Percentiles rank a stretch among this genome's conserved stretches.
Evolutionary conservation across 495 filamentous ascomycete species (phyloP).

Genomic region (Podospora australis): DNA sequence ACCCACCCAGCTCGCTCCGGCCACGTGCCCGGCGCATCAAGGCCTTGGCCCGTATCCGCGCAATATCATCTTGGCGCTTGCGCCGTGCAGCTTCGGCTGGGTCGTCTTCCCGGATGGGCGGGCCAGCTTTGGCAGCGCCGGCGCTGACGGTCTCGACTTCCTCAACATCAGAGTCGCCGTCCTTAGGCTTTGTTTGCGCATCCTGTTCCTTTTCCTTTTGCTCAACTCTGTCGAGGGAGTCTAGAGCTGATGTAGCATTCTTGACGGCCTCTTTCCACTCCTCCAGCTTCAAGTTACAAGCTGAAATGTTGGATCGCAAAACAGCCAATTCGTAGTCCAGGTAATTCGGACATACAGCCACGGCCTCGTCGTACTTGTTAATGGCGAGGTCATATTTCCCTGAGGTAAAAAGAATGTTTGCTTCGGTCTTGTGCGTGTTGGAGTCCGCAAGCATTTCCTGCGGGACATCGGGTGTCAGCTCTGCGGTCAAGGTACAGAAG

Average conservation of each 20-base stretch:
- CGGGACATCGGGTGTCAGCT: slow-evolving; percentile 8
- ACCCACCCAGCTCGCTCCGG: slow-evolving; percentile 61
- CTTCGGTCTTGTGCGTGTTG: slow-evolving; percentile 65
- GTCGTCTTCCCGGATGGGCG: slow-evolving; percentile 36
- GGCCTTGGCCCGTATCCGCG: slow-evolving; percentile 76
- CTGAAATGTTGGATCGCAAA: slow-evolving; percentile 78
- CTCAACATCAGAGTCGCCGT: slow-evolving; percentile 51
- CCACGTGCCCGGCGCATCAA: slow-evolving; percentile 80
- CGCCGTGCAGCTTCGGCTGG: slow-evolving; percentile 18
- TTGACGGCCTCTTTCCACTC: slow-evolving; percentile 82
- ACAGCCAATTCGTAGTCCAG: slow-evolving; percentile 87
- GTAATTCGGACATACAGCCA: slow-evolving; percentile 76
- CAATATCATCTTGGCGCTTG: slow-evolving; percentile 53
- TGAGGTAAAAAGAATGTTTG: slow-evolving; percentile 69
- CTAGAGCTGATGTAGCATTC: slow-evolving; percentile 64
- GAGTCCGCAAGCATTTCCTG: slow-evolving; percentile 67
- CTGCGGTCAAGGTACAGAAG: neutral
- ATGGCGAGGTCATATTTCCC: slow-evolving; percentile 78
- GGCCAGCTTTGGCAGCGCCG: slow-evolving; percentile 42
- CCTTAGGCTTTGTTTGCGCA: slow-evolving; percentile 25
- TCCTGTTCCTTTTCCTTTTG: slow-evolving; percentile 19
- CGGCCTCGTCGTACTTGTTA: slow-evolving; percentile 77
- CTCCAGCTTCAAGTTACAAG: slow-evolving; percentile 80
- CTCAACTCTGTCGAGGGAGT: slow-evolving; percentile 57
- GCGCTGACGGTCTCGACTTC: slow-evolving; percentile 52